A percentile compares a stretch with the other conserved stretches of the same genome.
These are phyloP conservation scores for Drechslerella coelobrocha DNA, from an alignment of 2,329 filamentous ascomycete species.

Conservation along the genomic window DNA sequence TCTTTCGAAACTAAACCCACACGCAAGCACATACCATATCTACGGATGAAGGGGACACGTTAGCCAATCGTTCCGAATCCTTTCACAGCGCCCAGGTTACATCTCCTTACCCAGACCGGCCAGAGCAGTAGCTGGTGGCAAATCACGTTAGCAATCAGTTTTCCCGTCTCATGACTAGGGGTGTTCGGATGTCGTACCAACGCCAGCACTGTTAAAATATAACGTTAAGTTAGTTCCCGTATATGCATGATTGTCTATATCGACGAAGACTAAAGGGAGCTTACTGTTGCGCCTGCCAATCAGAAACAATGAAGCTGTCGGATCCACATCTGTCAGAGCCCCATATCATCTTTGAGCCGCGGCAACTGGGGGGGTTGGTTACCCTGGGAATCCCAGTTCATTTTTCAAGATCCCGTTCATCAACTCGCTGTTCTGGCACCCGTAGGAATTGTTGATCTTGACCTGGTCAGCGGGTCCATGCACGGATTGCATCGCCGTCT, in stretches of 20 bases:
- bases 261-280: conserved; percentile 14
- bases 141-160: conserved; percentile 40
- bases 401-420: conserved; percentile 64
- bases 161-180: conserved; percentile 24
- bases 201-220: conserved; percentile 50
- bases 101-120: conserved; percentile 45
- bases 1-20: conserved; percentile 1
- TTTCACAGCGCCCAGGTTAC: conserved; percentile 6
- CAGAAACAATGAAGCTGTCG: conserved; percentile 40
- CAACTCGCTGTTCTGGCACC: conserved; percentile 63
- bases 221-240: conserved; percentile 30
- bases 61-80: conserved; percentile 35
- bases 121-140: conserved; percentile 44
- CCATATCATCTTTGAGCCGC: conserved; percentile 12
- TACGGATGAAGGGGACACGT: conserved; percentile 32
- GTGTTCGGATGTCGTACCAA: conserved; percentile 26
- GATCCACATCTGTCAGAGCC: conserved; percentile 29
- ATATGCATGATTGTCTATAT: conserved; percentile 55
- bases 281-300: conserved; percentile 48
- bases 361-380: conserved; percentile 20
- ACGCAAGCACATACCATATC: conserved; percentile 43
- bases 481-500: conserved; percentile 51
- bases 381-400: conserved; percentile 65
- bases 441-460: conserved; percentile 62
- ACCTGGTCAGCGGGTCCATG: conserved; percentile 56